Conservation (phyloP, 768 basidiomycete species). For the Agrocybe chaxingu region DNA sequence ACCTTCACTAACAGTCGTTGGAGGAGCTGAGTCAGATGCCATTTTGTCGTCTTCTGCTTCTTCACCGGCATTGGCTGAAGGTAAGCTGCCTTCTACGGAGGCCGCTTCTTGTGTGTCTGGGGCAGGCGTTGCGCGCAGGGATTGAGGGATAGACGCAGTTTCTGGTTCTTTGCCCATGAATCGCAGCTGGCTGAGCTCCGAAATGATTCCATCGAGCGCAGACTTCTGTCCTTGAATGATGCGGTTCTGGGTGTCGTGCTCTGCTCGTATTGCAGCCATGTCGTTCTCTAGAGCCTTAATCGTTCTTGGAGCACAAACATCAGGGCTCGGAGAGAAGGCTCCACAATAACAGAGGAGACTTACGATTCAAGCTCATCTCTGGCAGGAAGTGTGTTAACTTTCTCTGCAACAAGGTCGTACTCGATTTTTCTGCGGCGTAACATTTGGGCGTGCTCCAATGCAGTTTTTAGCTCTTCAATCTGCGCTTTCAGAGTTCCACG, state of each 20-base stretch:
- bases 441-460: constrained; percentile 76
- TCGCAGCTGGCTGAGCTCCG: constrained; percentile 58
- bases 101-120: constrained; percentile 27
- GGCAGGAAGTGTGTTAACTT: constrained; percentile 72
- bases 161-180: constrained; percentile 70
- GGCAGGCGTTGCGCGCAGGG: constrained; percentile 47
- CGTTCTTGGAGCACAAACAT: constrained; percentile 38
- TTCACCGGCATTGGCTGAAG: constrained; percentile 14
- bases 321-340: neutral
- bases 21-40: constrained; percentile 13
- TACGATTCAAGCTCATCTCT: constrained; percentile 77
- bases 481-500: constrained; percentile 64
- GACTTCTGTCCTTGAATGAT: constrained; percentile 65
- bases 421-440: constrained; percentile 78
- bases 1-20: constrained; percentile 28
- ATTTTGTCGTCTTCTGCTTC: constrained; percentile 20
- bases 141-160: constrained; percentile 38
- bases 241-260: constrained; percentile 71
- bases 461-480: constrained; percentile 74
- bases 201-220: constrained; percentile 63
- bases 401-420: constrained; percentile 82
- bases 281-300: constrained; percentile 73
- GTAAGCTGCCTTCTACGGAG: constrained; percentile 15
- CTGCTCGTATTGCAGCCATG: constrained; percentile 68
- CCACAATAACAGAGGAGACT: constrained; percentile 25